Percentiles rank a stretch among this genome's conserved stretches.
Evolutionary conservation across 495 filamentous ascomycete genomes (phyloP).

Genomic region (Paragyromitra xinjiangensis): DNA sequence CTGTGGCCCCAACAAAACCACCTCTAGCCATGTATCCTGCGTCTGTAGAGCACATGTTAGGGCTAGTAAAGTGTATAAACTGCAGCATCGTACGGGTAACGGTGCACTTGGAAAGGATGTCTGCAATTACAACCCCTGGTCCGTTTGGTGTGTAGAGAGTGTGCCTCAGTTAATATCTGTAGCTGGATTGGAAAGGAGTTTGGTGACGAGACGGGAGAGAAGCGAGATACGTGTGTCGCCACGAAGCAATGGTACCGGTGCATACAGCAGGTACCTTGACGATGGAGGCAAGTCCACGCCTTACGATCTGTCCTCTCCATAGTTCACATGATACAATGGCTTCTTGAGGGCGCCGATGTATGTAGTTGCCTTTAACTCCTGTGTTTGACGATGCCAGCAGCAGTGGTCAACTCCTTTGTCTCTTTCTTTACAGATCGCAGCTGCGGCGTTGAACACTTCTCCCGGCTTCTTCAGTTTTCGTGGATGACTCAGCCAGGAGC

Average conservation of each 20-base stretch:
- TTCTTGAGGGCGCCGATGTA: conserved; percentile 28
- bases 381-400: conserved; percentile 23
- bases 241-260: conserved; percentile 47
- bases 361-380: conserved; percentile 30
- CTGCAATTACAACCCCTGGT: conserved; percentile 18
- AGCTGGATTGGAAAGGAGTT: conserved; percentile 49
- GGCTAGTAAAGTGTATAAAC: conserved; percentile 37
- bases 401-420: conserved; percentile 33
- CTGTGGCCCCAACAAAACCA: conserved; percentile 48
- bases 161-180: conserved; percentile 51
- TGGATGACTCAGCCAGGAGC: conserved; percentile 51
- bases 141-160: conserved; percentile 24
- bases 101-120: conserved; percentile 31
- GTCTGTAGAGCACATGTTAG: conserved; percentile 18
- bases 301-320: conserved; percentile 51
- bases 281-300: conserved; percentile 50
- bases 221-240: conserved; percentile 53
- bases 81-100: conserved; percentile 26
- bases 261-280: conserved; percentile 48
- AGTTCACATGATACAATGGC: conserved; percentile 50
- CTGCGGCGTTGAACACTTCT: conserved; percentile 43
- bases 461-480: conserved; percentile 53
- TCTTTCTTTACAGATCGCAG: conserved; percentile 18
- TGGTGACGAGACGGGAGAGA: conserved; percentile 52
- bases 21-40: conserved; percentile 27